Evolutionary conservation across 2,329 filamentous ascomycete species (phyloP).

Genomic region (Sporothrix inflata): DNA sequence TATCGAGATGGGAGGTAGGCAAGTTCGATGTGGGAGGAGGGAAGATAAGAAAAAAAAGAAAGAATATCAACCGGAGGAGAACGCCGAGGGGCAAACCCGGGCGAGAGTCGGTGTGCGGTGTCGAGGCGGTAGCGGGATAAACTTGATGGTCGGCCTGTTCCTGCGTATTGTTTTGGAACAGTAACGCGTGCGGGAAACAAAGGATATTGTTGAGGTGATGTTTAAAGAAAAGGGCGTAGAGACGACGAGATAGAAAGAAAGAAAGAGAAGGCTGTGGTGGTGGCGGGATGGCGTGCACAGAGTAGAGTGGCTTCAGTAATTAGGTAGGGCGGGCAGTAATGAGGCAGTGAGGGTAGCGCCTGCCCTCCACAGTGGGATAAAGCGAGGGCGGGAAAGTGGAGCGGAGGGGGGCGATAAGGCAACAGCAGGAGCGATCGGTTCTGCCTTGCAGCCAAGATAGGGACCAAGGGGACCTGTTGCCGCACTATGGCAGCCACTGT

Average conservation of each 20-base stretch:
- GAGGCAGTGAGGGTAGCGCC: not conserved
- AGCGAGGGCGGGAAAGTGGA: slow-evolving; percentile 22
- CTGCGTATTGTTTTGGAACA: not conserved
- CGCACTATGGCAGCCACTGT: not conserved
- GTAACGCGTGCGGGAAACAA: not conserved
- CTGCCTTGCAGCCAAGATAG: slow-evolving; percentile 1
- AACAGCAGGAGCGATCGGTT: not conserved
- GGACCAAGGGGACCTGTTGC: not conserved
- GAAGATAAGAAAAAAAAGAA: not conserved
- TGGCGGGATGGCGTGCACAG: slow-evolving; percentile 1
- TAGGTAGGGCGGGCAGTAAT: not conserved
- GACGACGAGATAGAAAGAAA: not conserved
- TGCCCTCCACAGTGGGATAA: not conserved
- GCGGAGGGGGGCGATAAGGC: slow-evolving; percentile 23
- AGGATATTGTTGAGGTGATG: not conserved
- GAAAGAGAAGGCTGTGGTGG: slow-evolving; percentile 12
- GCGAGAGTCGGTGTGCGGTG: not conserved
- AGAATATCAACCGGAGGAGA: not conserved
- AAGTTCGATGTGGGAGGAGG: not conserved
- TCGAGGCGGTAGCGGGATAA: not conserved
- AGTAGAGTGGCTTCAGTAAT: not conserved
- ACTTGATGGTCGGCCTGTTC: not conserved
- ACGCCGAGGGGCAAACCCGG: not conserved
- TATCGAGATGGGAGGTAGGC: not conserved
- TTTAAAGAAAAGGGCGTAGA: not conserved